Evolutionary conservation across 306 rosid genomes (phyloP).

Genomic region (Senna siamea): DNA sequence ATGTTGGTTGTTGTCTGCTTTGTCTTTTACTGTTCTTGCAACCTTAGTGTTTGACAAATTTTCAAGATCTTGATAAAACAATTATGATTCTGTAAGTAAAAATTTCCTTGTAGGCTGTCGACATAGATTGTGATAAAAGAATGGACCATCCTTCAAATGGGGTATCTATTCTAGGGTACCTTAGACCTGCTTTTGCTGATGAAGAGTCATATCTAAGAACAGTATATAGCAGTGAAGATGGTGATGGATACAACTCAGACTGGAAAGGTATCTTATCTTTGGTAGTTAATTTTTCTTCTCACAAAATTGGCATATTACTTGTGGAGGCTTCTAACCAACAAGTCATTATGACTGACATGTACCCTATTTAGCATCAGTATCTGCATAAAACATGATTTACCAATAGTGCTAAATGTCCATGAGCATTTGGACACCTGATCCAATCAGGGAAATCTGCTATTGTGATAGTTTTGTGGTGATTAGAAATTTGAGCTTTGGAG

Average conservation of each 20-base stretch:
- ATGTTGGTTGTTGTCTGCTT: neutral
- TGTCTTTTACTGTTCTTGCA: neutral
- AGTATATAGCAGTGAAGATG: constrained; percentile 56
- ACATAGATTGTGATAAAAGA: constrained; percentile 56
- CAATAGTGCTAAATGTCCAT: neutral
- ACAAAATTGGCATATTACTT: neutral
- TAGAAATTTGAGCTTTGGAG: neutral
- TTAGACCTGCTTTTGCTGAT: constrained; percentile 78
- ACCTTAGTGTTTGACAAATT: constrained; percentile 13
- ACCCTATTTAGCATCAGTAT: neutral
- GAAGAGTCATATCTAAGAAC: constrained; percentile 72
- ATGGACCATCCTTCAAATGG: constrained; percentile 90
- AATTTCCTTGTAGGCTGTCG: constrained; percentile 59
- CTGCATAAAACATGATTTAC: neutral
- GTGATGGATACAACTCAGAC: constrained; percentile 59
- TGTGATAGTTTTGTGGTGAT: neutral
- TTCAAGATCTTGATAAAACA: constrained; percentile 32
- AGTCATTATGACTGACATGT: neutral
- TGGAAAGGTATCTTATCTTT: constrained; percentile 62
- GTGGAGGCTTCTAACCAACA: constrained; percentile 10
- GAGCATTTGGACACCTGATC: neutral
- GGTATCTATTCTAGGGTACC: constrained; percentile 83
- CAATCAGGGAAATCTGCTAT: neutral
- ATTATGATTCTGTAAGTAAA: constrained; percentile 35
- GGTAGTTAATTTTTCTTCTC: neutral